Base-by-base conservation (phyloP, 2,329 filamentous ascomycete genomes). In the Sarocladium strictum region DNA sequence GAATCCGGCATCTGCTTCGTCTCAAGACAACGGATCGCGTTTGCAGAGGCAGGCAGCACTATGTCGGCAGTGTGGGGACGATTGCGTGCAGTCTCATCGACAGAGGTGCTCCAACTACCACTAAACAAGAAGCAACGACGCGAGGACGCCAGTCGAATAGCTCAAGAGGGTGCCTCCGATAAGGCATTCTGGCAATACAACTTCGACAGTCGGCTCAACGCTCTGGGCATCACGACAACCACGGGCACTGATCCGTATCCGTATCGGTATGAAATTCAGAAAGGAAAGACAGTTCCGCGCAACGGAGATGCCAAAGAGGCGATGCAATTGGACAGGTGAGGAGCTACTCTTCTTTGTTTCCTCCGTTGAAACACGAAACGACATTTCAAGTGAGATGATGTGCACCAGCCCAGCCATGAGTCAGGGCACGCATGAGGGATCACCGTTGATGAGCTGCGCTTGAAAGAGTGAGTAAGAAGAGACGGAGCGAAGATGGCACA, bases 281-380 rank as follows among this genome's bases (percentile, higher is more conserved):
- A 47, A 29, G 55, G 52, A 27, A 56, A 54, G 53, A 43, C 55
- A 24, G 55, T 56, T 14, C 55, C 55, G 29, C 53, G 52, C 15
- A 21, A 45, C 11, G 45, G 50, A 14, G 40, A 49, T 49, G 32
- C 33, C 19, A n/a, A 33, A 15, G 47, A 51, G 47, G 4, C 12
- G 17, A 17, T 29, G 17, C 23, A 35, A 35, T 10, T 51, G 29
- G 27, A 51, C 10, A 51, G 47, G 47, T 51, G 29, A 51, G 47
- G 9, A 6, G 12, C 23, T 19, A 11, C 27, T 33, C 35, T 33
- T n/a, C 19, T 43, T 7, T 9, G 17, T 27, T 27, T 3, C 29
- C 21, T 15, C 12, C 12, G 5, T 38, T 6, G n/a, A n/a, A 5
- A 15, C 12, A 38, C n/a, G 35, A 38, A 15, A 10, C 15, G 35